A percentile compares a stretch with the other conserved stretches of the same genome.
phyloP scores from a whole-genome alignment of 176 grass and related monocot species.

The Panicum miliaceum region DNA sequence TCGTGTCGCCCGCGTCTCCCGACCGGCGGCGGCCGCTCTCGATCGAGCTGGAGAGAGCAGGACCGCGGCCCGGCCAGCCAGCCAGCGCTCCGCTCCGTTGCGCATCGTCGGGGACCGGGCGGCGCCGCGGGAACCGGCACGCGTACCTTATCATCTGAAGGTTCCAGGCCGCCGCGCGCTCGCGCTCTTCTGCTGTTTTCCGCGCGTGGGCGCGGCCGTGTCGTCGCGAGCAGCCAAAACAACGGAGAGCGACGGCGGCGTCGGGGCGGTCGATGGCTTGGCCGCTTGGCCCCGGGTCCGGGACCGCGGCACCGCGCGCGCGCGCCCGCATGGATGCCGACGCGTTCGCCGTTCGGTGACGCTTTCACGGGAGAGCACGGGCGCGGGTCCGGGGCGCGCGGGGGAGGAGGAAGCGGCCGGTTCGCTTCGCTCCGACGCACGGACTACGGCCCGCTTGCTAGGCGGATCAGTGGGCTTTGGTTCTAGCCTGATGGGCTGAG shows the following conservation, averaged over 20 bases:
- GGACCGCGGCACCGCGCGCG: neutral
- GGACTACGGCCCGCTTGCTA: too few relatives aligned
- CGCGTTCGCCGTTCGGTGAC: neutral
- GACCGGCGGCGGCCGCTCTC: conserved; percentile 31
- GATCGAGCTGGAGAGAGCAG: neutral
- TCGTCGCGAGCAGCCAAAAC: conserved; percentile 43
- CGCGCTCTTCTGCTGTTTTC: neutral
- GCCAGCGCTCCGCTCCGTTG: neutral
- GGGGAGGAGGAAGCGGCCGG: too few relatives aligned
- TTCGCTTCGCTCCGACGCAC: too few relatives aligned
- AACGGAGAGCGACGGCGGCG: neutral
- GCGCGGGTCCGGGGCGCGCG: too few relatives aligned
- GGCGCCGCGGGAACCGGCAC: neutral
- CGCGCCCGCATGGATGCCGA: conserved; percentile 20
- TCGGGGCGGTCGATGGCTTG: neutral
- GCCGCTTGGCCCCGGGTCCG: neutral
- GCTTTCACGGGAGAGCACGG: neutral
- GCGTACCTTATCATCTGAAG: neutral
- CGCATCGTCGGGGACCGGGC: neutral
- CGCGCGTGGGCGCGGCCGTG: conserved; percentile 19
- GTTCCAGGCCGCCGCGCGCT: neutral
- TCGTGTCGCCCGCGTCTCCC: conserved; percentile 34
- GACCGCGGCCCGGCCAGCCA: neutral
- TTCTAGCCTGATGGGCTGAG: too few relatives aligned
- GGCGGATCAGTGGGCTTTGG: too few relatives aligned